Percentiles rank a stretch among this genome's conserved stretches.
Conservation (phyloP, 2,329 filamentous ascomycete species). For the Sporothrix brasiliensis region DNA sequence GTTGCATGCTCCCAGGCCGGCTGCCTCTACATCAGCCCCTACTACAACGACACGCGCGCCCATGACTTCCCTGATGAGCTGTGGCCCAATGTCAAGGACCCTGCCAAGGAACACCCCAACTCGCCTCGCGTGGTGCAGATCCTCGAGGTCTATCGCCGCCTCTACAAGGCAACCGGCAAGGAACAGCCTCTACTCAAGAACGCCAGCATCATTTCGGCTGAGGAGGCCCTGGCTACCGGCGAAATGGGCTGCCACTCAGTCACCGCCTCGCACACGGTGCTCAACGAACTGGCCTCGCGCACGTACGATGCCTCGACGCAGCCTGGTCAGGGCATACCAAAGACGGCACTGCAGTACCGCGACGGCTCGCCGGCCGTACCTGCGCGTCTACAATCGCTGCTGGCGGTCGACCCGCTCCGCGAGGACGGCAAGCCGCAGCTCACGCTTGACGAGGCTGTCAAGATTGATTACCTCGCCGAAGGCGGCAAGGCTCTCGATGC, state of each 20-base stretch:
- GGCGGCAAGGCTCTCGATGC: slow-evolving; percentile 49
- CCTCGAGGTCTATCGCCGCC: slow-evolving; percentile 50
- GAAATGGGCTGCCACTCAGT: slow-evolving; percentile 53
- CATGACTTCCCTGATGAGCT: slow-evolving; percentile 47
- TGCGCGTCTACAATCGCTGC: slow-evolving; percentile 44
- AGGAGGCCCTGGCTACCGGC: slow-evolving; percentile 52
- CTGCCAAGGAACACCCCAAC: slow-evolving; percentile 53
- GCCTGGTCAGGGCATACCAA: slow-evolving; percentile 43
- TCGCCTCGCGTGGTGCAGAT: slow-evolving; percentile 54
- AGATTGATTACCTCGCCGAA: slow-evolving; percentile 52
- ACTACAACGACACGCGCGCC: slow-evolving; percentile 52
- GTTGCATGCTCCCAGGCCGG: slow-evolving; percentile 54
- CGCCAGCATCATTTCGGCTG: slow-evolving; percentile 49
- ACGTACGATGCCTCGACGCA: slow-evolving; percentile 40
- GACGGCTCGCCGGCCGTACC: slow-evolving; percentile 39
- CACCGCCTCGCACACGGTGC: slow-evolving; percentile 49
- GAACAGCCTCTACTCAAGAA: slow-evolving; percentile 54
- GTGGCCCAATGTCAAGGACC: slow-evolving; percentile 54
- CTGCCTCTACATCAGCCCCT: slow-evolving; percentile 54
- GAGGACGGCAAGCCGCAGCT: slow-evolving; percentile 39
- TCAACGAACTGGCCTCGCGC: slow-evolving; percentile 43
- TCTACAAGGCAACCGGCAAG: slow-evolving; percentile 52
- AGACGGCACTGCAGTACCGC: slow-evolving; percentile 48
- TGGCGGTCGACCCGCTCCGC: slow-evolving; percentile 47
- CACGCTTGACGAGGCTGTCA: slow-evolving; percentile 29